Conservation (phyloP, 345 rosid genomes). For the Tarenaya hassleriana region DNA sequence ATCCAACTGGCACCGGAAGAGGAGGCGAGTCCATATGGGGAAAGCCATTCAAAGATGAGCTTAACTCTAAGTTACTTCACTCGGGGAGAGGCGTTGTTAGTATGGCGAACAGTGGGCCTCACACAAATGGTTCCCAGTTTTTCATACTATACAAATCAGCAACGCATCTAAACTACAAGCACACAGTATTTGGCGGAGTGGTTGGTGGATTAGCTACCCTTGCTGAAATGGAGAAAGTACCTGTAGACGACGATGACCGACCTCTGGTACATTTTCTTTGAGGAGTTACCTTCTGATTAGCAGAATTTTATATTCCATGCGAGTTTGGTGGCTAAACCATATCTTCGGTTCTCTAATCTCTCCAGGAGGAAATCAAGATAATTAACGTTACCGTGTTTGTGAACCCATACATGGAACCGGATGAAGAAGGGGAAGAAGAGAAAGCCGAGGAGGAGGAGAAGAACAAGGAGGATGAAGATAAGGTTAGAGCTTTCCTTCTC, state of each 20-base stretch:
- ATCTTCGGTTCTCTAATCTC: too few relatives aligned
- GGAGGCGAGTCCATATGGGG: slow-evolving; percentile 98
- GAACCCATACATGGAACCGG: slow-evolving; percentile 75
- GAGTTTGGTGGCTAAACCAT: slow-evolving; percentile 2
- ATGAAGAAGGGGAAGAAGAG: slow-evolving; percentile 75
- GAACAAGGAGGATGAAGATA: slow-evolving; percentile 50
- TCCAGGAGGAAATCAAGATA: slow-evolving; percentile 89
- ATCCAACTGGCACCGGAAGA: slow-evolving; percentile 86
- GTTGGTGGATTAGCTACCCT: slow-evolving; percentile 85
- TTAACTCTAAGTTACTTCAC: slow-evolving; percentile 83
- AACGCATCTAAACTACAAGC: slow-evolving; percentile 85
- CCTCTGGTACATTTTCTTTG: slow-evolving; percentile 73
- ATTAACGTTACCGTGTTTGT: slow-evolving; percentile 63
- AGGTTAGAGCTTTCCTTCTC: slow-evolving; percentile 28
- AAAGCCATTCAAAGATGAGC: slow-evolving; percentile 88
- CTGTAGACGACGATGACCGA: slow-evolving; percentile 71
- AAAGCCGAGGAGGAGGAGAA: slow-evolving; percentile 49
- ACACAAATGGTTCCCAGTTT: slow-evolving; percentile 95
- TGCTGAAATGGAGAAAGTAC: slow-evolving; percentile 86
- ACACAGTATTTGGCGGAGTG: slow-evolving; percentile 87
- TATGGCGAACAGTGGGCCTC: slow-evolving; percentile 98
- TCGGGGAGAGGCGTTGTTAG: slow-evolving; percentile 93
- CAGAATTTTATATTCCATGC: background rate
- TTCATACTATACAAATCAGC: slow-evolving; percentile 97
- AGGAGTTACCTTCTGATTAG: too few relatives aligned